phyloP scores from a whole-genome alignment of 169 alveolate genomes.

The Cryptosporidium andersoni region DNA sequence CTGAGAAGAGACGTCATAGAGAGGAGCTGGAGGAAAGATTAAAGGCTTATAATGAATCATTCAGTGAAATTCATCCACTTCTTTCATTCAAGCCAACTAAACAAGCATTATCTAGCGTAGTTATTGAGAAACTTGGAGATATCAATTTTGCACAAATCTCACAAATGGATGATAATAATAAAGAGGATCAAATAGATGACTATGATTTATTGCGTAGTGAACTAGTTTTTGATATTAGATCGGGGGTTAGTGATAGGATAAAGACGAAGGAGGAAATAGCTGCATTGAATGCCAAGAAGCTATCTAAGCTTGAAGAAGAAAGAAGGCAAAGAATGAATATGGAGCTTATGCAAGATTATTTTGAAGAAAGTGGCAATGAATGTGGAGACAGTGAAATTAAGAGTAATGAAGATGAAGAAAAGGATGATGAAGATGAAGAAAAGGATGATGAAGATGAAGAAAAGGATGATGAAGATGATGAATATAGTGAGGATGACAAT shows the following conservation, averaged over 20 bases:
- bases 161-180: background rate
- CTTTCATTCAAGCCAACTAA: constrained; percentile 36
- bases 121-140: background rate
- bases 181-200: constrained; percentile 13
- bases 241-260: constrained; percentile 58
- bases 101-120: background rate
- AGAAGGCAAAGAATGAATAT: constrained; percentile 45
- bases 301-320: constrained; percentile 33
- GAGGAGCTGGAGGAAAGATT: constrained; percentile 46
- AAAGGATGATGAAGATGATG: background rate
- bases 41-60: constrained; percentile 1
- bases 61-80: constrained; percentile 41
- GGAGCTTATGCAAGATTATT: background rate
- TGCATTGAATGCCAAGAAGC: constrained; percentile 25
- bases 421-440: background rate
- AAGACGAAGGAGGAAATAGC: constrained; percentile 68
- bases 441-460: background rate
- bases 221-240: constrained; percentile 43
- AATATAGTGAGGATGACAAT: background rate
- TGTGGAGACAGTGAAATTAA: background rate
- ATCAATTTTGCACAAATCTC: background rate
- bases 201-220: constrained; percentile 41
- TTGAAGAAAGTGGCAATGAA: no score
- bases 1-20: constrained; percentile 54
- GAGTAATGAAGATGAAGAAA: background rate